phyloP scores from a whole-genome alignment of 305 asterid genomes.

The Plantago lanceolata region DNA sequence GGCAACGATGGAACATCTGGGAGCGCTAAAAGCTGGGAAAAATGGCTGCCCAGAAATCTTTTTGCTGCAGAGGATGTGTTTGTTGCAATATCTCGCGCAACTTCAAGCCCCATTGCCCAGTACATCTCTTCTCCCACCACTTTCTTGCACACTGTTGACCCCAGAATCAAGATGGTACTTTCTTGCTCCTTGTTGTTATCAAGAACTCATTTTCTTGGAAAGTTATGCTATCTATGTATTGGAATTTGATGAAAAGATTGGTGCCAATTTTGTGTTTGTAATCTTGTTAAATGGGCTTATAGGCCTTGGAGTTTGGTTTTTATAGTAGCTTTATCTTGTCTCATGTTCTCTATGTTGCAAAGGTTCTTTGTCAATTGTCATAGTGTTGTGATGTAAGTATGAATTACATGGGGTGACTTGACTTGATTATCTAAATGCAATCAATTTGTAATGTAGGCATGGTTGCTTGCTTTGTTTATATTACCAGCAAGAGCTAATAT shows the following conservation, averaged over 20 bases:
- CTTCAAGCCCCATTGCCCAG: constrained; percentile 96
- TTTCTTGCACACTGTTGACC: constrained; percentile 85
- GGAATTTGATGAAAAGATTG: background rate
- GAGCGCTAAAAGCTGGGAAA: constrained; percentile 59
- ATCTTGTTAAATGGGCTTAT: background rate
- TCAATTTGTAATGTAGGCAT: constrained; percentile 49
- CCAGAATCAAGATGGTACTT: constrained; percentile 85
- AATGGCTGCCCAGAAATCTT: constrained; percentile 66
- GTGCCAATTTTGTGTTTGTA: no score
- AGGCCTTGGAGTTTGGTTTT: background rate
- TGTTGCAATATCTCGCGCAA: constrained; percentile 76
- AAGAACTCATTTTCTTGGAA: background rate
- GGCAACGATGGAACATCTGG: constrained; percentile 30
- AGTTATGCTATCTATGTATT: background rate
- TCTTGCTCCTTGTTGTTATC: background rate
- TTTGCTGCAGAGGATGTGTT: constrained; percentile 80
- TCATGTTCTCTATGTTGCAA: constrained; percentile 7
- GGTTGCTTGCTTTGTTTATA: constrained; percentile 81
- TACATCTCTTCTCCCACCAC: constrained; percentile 91
- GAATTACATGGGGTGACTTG: no score
- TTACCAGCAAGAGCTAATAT: constrained; percentile 72
- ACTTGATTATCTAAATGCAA: background rate
- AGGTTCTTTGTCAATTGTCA: background rate
- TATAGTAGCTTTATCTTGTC: constrained; percentile 10
- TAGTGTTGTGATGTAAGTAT: constrained; percentile 1